phyloP scores from a whole-genome alignment of 305 asterid species.

The Rubia balearica region DNA sequence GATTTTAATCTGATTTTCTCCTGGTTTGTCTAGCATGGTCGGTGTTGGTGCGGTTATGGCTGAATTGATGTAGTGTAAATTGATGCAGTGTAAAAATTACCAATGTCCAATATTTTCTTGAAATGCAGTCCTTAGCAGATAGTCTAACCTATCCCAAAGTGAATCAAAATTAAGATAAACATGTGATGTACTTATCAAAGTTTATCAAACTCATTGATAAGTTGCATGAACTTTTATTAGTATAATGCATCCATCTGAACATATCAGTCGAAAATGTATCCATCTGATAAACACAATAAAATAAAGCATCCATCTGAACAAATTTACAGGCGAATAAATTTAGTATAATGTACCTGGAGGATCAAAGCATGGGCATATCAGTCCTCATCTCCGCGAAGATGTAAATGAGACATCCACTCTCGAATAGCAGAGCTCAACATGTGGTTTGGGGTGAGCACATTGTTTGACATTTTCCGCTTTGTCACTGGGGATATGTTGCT shows the following conservation, averaged over 20 bases:
- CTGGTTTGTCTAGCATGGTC: slow-evolving; percentile 22
- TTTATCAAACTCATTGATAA: too few species aligned
- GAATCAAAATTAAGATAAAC: too few species aligned
- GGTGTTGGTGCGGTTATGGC: slow-evolving; percentile 13
- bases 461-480: slow-evolving; percentile 39
- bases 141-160: too few species aligned
- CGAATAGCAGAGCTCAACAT: slow-evolving; percentile 58
- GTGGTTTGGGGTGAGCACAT: slow-evolving; percentile 61
- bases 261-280: too few species aligned
- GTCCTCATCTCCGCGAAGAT: slow-evolving; percentile 5
- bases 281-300: not conserved
- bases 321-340: not conserved
- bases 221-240: too few species aligned
- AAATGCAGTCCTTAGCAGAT: too few species aligned
- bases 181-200: too few species aligned
- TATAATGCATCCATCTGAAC: too few species aligned
- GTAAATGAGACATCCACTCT: slow-evolving; percentile 42
- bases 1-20: slow-evolving; percentile 20
- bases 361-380: not conserved
- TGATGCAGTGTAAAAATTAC: slow-evolving; percentile 26
- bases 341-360: not conserved
- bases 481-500: slow-evolving; percentile 66
- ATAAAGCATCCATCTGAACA: not conserved
- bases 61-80: slow-evolving; percentile 72
- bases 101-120: too few species aligned